A percentile compares a stretch with the other conserved stretches of the same genome.
phyloP scores from a whole-genome alignment of 495 filamentous ascomycete genomes.

The Cetradonia linearis region DNA sequence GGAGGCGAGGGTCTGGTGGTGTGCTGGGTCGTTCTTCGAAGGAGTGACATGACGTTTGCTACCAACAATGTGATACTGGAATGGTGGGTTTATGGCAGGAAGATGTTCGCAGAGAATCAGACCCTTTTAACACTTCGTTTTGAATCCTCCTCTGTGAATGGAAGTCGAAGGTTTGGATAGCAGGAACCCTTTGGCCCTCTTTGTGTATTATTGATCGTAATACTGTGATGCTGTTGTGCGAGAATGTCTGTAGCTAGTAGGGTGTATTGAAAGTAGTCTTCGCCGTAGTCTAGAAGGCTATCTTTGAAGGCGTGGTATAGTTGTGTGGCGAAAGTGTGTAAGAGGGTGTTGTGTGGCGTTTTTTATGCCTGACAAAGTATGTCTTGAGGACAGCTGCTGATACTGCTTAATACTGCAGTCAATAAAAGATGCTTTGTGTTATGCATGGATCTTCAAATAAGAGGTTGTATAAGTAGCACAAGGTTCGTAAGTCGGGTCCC shows the following conservation, averaged over 20 bases:
- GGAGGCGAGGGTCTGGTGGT: not conserved
- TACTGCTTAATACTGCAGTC: not conserved
- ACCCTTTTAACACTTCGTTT: not conserved
- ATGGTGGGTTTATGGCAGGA: not conserved
- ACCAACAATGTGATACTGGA: not conserved
- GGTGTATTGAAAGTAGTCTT: not conserved
- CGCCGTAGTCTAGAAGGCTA: not conserved
- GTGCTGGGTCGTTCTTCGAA: not conserved
- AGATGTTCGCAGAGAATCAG: not conserved
- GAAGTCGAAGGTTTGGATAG: not conserved
- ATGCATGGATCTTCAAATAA: not conserved
- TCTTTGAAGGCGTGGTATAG: not conserved
- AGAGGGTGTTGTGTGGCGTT: not conserved
- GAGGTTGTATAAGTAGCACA: too few relatives aligned
- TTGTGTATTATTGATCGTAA: not conserved
- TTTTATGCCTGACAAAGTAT: not conserved
- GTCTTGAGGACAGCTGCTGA: not conserved
- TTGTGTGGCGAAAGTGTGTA: not conserved
- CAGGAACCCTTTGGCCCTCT: not conserved
- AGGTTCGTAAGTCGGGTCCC: not conserved
- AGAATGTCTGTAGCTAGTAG: not conserved
- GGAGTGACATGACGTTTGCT: not conserved
- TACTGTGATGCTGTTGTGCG: too few relatives aligned
- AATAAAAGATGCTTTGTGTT: not conserved
- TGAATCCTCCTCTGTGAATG: not conserved